A percentile compares a stretch with the other conserved stretches of the same genome.
Conservation (phyloP, 352 stramenopile species). For the Elongisporangium undulatum region DNA sequence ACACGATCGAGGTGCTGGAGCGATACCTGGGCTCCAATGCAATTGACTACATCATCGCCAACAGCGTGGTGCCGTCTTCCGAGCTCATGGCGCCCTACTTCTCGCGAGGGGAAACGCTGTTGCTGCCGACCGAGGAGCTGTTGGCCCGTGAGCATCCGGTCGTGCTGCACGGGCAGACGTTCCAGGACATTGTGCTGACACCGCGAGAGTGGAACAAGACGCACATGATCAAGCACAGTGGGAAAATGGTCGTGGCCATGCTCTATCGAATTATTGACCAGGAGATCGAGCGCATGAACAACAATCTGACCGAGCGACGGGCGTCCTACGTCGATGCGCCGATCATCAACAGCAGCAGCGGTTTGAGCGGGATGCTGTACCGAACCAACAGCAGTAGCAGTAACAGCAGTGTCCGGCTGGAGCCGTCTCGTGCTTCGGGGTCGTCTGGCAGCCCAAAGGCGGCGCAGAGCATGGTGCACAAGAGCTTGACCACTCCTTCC, state of each 20-base stretch:
- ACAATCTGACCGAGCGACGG: conserved; percentile 13
- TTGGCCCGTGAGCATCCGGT: conserved; percentile 46
- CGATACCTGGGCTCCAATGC: conserved; percentile 67
- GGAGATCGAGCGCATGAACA: conserved; percentile 58
- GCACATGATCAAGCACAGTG: conserved; percentile 84
- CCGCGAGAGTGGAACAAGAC: conserved; percentile 75
- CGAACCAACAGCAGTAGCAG: background rate
- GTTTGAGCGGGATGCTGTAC: background rate
- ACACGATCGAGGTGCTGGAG: conserved; percentile 61
- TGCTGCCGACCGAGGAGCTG: conserved; percentile 67
- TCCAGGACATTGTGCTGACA: conserved; percentile 52
- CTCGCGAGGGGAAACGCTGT: conserved; percentile 63
- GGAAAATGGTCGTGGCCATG: conserved; percentile 69
- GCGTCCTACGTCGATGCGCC: conserved; percentile 14
- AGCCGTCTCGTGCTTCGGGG: background rate
- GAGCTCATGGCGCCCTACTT: conserved; percentile 60
- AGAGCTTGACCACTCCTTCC: background rate
- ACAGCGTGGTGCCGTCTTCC: conserved; percentile 56
- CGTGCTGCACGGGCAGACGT: conserved; percentile 73
- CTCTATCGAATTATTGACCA: conserved; percentile 86
- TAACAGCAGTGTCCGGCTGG: background rate
- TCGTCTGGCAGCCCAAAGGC: background rate
- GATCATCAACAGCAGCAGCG: conserved; percentile 20
- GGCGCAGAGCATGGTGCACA: background rate
- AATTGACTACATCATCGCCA: conserved; percentile 86